Conservation (phyloP, 495 filamentous ascomycete genomes). For the Viridothelium virens region DNA sequence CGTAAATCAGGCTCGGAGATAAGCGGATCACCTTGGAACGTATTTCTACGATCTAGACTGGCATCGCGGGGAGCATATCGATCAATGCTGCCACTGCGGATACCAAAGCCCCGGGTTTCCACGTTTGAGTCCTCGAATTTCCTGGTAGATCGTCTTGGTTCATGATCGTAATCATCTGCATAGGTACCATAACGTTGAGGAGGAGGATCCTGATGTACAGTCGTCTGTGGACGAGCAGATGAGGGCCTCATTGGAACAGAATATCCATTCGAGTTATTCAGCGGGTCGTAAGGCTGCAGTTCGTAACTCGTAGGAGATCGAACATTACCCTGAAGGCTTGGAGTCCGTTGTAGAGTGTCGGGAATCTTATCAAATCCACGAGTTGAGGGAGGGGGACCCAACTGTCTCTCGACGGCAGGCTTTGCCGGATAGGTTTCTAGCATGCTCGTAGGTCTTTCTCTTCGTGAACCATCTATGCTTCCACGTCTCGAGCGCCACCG, state of each 20-base stretch:
- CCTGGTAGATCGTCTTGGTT: slow-evolving; percentile 17
- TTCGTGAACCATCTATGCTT: slow-evolving; percentile 26
- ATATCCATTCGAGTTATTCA: slow-evolving; percentile 27
- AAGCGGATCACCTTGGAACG: slow-evolving; percentile 13
- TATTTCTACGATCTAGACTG: slow-evolving; percentile 22
- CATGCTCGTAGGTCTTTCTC: slow-evolving; percentile 33
- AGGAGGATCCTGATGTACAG: slow-evolving; percentile 30
- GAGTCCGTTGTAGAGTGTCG: slow-evolving; percentile 23
- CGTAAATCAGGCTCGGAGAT: neutral
- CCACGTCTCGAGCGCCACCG: slow-evolving; percentile 28
- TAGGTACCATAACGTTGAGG: slow-evolving; percentile 25
- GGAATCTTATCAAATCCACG: slow-evolving; percentile 36
- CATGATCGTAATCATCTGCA: slow-evolving; percentile 25
- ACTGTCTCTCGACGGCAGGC: slow-evolving; percentile 23
- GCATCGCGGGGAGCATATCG: slow-evolving; percentile 20
- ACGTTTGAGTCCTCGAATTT: slow-evolving; percentile 28
- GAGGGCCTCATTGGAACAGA: slow-evolving; percentile 23
- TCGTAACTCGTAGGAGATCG: slow-evolving; percentile 18
- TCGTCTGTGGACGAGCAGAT: slow-evolving; percentile 22
- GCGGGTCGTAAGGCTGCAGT: slow-evolving; percentile 15
- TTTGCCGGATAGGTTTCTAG: slow-evolving; percentile 20
- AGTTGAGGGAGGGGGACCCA: slow-evolving; percentile 36
- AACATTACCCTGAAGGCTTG: slow-evolving; percentile 18
- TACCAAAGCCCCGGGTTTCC: slow-evolving; percentile 36
- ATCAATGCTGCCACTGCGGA: slow-evolving; percentile 26